Evolutionary conservation across 495 filamentous ascomycete species (phyloP).

Genomic region (Durotheca rogersii): DNA sequence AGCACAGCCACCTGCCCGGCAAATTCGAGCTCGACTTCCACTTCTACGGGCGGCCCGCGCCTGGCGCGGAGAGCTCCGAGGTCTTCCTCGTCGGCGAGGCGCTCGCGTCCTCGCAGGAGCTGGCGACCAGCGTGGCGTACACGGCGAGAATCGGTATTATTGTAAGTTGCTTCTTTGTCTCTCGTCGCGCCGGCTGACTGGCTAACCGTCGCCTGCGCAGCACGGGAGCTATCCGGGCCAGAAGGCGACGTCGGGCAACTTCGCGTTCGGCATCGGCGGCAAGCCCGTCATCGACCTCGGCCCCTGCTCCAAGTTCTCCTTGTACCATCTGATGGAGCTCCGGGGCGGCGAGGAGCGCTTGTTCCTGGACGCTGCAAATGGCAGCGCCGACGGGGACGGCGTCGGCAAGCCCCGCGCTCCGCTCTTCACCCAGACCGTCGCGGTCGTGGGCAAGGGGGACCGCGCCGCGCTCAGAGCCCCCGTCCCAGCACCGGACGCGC

Average conservation of each 20-base stretch:
- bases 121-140: conserved; percentile 41
- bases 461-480: background rate
- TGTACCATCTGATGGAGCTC: conserved; percentile 51
- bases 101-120: conserved; percentile 42
- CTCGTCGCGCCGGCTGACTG: background rate
- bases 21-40: conserved; percentile 43
- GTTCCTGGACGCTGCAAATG: conserved; percentile 8
- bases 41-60: conserved; percentile 42
- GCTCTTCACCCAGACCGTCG: conserved; percentile 18
- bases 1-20: conserved; percentile 27
- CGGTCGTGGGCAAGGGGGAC: conserved; percentile 11
- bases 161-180: conserved; percentile 14
- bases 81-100: conserved; percentile 47
- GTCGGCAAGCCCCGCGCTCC: conserved; percentile 4
- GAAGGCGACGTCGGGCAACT: conserved; percentile 49
- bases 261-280: conserved; percentile 42
- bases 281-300: conserved; percentile 42
- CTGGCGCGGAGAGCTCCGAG: conserved; percentile 31
- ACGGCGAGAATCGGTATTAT: conserved; percentile 37
- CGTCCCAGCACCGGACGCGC: no score
- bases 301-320: conserved; percentile 42
- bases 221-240: conserved; percentile 49
- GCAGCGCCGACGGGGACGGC: conserved; percentile 12
- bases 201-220: conserved; percentile 30
- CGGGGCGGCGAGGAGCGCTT: conserved; percentile 34